Conservation (phyloP, 2,329 filamentous ascomycete genomes). For the Ceratocystis diversiconidia region DNA sequence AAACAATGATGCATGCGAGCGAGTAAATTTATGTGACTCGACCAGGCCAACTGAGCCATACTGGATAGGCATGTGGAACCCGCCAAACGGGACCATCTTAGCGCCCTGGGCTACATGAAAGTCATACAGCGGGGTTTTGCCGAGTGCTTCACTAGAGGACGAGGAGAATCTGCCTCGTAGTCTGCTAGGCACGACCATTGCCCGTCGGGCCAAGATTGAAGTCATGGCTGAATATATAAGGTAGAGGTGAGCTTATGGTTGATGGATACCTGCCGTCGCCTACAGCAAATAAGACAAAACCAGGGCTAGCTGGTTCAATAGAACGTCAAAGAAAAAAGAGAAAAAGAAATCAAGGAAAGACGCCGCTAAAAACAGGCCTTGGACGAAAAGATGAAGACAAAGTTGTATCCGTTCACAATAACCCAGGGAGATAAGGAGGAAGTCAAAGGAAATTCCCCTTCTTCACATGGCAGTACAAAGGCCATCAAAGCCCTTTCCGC, state of each 20-base stretch:
- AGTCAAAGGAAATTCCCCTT: neutral
- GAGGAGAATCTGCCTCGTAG: constrained; percentile 15
- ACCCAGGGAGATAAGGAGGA: neutral
- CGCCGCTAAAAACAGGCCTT: neutral
- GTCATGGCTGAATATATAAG: constrained; percentile 8
- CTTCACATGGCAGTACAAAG: neutral
- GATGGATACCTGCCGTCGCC: neutral
- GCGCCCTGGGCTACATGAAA: constrained; percentile 64
- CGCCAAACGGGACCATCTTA: constrained; percentile 95
- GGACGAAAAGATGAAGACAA: neutral
- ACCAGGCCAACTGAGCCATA: constrained; percentile 64
- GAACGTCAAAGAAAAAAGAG: neutral
- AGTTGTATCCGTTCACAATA: neutral
- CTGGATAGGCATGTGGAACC: constrained; percentile 83
- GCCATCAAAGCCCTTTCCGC: constrained; percentile 3
- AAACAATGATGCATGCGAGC: constrained; percentile 76
- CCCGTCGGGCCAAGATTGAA: constrained; percentile 14
- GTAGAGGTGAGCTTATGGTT: neutral
- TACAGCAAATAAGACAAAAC: neutral
- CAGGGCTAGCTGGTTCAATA: neutral
- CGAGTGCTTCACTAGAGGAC: constrained; percentile 26
- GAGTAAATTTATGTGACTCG: constrained; percentile 81
- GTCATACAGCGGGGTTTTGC: constrained; percentile 62
- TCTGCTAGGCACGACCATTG: constrained; percentile 7
- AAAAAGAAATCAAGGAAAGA: neutral